Conservation (phyloP, 2,329 filamentous ascomycete genomes). For the Eutypa lata region DNA sequence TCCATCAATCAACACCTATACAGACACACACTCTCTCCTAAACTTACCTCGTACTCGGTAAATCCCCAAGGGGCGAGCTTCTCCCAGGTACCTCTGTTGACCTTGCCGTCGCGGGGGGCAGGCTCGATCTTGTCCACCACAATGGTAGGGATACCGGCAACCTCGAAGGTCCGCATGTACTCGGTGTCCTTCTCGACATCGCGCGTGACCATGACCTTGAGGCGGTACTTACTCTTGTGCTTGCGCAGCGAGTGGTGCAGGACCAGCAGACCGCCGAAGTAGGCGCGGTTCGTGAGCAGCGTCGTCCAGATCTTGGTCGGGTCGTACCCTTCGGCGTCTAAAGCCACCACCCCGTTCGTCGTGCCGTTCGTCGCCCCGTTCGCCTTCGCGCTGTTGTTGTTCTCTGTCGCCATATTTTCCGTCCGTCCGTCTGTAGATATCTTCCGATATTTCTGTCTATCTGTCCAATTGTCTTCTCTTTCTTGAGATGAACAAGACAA, state of each 20-base stretch:
- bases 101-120: constrained; percentile 28
- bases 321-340: constrained; percentile 16
- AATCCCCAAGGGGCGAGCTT: constrained; percentile 32
- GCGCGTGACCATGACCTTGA: constrained; percentile 30
- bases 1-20: too few relatives aligned
- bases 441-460: too few relatives aligned
- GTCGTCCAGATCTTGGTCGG: constrained; percentile 31
- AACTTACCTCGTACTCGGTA: constrained; percentile 28
- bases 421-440: too few relatives aligned
- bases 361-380: too few relatives aligned
- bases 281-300: constrained; percentile 28
- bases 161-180: constrained; percentile 30
- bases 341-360: background rate
- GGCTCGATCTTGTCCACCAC: constrained; percentile 33
- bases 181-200: constrained; percentile 31
- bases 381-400: too few relatives aligned
- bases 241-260: constrained; percentile 27
- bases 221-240: constrained; percentile 24
- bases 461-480: too few relatives aligned
- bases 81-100: constrained; percentile 32
- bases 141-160: constrained; percentile 30
- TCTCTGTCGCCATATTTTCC: too few relatives aligned
- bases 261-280: constrained; percentile 28
- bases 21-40: too few relatives aligned
- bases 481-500: too few relatives aligned